Conservation (phyloP, 495 filamentous ascomycete genomes). For the Schizothecium vesticola region DNA sequence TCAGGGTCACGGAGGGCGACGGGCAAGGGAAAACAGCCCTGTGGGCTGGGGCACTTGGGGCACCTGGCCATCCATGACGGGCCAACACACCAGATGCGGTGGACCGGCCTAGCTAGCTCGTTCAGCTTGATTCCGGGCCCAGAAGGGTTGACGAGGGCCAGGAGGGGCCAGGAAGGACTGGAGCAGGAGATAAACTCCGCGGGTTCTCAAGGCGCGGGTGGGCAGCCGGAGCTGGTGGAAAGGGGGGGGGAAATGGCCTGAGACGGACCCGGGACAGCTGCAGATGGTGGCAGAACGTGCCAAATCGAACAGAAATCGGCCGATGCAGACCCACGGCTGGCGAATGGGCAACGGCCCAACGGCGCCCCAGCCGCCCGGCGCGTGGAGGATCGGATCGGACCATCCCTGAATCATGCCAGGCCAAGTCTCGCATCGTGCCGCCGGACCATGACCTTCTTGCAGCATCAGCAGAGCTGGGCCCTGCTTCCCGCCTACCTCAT, state of each 20-base stretch:
- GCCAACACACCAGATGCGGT: background rate
- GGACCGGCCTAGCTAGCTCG: background rate
- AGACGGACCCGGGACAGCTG: conserved; percentile 20
- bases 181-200: conserved; percentile 21
- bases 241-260: conserved; percentile 35
- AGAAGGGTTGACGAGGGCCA: background rate
- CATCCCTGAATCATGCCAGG: conserved; percentile 31
- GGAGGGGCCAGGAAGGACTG: background rate
- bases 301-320: conserved; percentile 26
- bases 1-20: background rate
- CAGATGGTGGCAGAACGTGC: conserved; percentile 26
- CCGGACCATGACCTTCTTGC: conserved; percentile 10
- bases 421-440: background rate
- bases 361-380: conserved; percentile 7
- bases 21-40: background rate
- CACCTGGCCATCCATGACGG: background rate
- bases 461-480: background rate
- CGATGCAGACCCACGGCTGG: conserved; percentile 27
- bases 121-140: background rate
- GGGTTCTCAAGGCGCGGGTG: conserved; percentile 9
- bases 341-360: conserved; percentile 20
- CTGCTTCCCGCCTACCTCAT: too few relatives aligned
- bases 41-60: background rate
- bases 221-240: conserved; percentile 27
- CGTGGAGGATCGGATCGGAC: conserved; percentile 21